phyloP scores from a whole-genome alignment of 768 basidiomycete genomes.

The Chiua virens region DNA sequence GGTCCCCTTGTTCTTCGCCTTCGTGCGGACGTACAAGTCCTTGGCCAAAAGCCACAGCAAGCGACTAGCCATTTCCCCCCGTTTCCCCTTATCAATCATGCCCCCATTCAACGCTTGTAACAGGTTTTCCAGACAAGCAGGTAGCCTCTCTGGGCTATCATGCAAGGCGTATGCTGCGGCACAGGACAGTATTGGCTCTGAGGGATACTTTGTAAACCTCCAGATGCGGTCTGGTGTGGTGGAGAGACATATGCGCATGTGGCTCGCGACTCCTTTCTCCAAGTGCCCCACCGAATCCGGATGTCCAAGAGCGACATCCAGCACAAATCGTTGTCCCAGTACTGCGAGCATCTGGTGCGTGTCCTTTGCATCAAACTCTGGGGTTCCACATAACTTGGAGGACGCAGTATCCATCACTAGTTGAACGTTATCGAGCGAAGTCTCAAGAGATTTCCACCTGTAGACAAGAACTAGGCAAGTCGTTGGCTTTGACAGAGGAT shows the following conservation, averaged over 20 bases:
- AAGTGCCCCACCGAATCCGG: background rate
- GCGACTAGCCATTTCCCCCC: background rate
- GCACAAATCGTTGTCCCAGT: slow-evolving; percentile 3
- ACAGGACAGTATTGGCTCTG: slow-evolving; percentile 6
- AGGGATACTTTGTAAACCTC: slow-evolving; percentile 8
- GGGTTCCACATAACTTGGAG: background rate
- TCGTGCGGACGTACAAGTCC: background rate
- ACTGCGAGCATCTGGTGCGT: background rate
- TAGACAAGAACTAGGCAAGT: too few species aligned
- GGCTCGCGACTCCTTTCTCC: slow-evolving; percentile 1
- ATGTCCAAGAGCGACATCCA: slow-evolving; percentile 1
- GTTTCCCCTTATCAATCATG: background rate
- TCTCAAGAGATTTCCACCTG: too few species aligned
- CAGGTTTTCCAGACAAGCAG: background rate
- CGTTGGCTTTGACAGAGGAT: background rate
- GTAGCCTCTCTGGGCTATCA: too few species aligned
- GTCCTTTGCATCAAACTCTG: background rate
- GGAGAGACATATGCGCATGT: slow-evolving; percentile 4
- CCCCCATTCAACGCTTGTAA: background rate
- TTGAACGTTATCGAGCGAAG: too few species aligned
- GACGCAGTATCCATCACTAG: background rate
- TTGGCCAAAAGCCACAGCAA: background rate
- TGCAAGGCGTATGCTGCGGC: background rate
- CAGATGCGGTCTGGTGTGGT: background rate
- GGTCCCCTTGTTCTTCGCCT: background rate